Base-by-base conservation (phyloP, 2,329 filamentous ascomycete genomes). In the Sporothrix pseudoabietina region DNA sequence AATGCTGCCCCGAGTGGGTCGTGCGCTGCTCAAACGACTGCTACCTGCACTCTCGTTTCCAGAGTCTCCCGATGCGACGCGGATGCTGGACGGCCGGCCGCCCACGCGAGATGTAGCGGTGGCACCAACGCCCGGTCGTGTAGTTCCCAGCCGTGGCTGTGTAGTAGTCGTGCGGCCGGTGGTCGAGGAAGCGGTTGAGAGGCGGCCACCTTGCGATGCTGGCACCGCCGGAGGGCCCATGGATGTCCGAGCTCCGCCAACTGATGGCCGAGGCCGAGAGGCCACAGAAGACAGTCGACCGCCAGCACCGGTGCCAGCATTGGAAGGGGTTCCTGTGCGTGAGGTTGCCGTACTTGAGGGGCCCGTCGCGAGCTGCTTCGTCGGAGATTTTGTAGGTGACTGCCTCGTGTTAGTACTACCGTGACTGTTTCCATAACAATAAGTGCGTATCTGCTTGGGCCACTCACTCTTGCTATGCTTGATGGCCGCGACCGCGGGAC, bases 341-440 rank as follows among this genome's bases (percentile, higher is more conserved):
- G 91, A 91, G 0, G 85, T 87, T 1, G 86, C 83, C 5, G 86
- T 81, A 77, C 87, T 90, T 1, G 90, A 87, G 7, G 83, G 79
- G 3, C 83, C 82, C 1, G 89, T 85, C 52, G 81, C 85, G 63
- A 92, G 80, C 77, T 92, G 91, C 79, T 96, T 96, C 3, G 91
- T 93, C 1, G 93, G 93, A 0, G 92, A 94, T 78, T 93, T 94
- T 0, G 88, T 90, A 1, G 93, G 92, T 74, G 91, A 94, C 90
- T 94, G 78, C 54, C 55, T 6, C 14, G 2, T 26, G 49, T 66
- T 65, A 70, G 70, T 4, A 22, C 7, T 16, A 26, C 3, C 10
- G 9, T 47, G 10, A 41, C 39, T 7, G 39, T 7, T 41, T 41
- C 22, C 54, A 26, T 30, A 30, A 30, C 26, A n/a, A 35, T 8